These are phyloP conservation scores for Thalia dealbata DNA, from an alignment of 176 grass and related monocot species.

Conservation along the genomic window DNA sequence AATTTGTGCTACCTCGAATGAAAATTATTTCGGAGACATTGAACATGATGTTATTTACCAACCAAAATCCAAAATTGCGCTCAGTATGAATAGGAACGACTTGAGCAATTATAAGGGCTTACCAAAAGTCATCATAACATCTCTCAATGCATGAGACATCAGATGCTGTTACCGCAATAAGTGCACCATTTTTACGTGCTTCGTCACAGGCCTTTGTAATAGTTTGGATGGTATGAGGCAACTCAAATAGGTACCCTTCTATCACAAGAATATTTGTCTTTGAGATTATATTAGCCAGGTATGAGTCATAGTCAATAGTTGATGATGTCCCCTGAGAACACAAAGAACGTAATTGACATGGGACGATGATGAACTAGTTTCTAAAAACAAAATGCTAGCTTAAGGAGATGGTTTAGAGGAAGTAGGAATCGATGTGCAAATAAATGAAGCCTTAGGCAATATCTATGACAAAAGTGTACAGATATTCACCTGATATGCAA, in stretches of 20 bases:
- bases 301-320: slow-evolving; percentile 54
- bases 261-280: slow-evolving; percentile 79
- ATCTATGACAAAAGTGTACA: slow-evolving; percentile 4
- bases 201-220: slow-evolving; percentile 82
- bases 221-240: slow-evolving; percentile 77
- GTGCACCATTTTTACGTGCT: slow-evolving; percentile 64
- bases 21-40: neutral
- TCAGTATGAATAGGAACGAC: neutral
- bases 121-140: slow-evolving; percentile 82
- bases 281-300: slow-evolving; percentile 56
- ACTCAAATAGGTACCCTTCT: slow-evolving; percentile 85
- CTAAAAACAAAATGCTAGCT: neutral
- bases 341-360: neutral
- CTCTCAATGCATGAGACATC: slow-evolving; percentile 82
- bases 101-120: slow-evolving; percentile 14
- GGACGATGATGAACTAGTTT: neutral
- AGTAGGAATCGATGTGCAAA: neutral
- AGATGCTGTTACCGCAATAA: slow-evolving; percentile 80
- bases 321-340: slow-evolving; percentile 65
- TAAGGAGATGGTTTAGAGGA: neutral
- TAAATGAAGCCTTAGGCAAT: neutral
- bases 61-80: neutral
- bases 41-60: neutral
- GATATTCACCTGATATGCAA: slow-evolving; percentile 66
- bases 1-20: neutral